Percentiles rank a stretch among this genome's conserved stretches.
These are phyloP conservation scores for Candida orba DNA, from an alignment of 805 yeast species.

Conservation along the genomic window DNA sequence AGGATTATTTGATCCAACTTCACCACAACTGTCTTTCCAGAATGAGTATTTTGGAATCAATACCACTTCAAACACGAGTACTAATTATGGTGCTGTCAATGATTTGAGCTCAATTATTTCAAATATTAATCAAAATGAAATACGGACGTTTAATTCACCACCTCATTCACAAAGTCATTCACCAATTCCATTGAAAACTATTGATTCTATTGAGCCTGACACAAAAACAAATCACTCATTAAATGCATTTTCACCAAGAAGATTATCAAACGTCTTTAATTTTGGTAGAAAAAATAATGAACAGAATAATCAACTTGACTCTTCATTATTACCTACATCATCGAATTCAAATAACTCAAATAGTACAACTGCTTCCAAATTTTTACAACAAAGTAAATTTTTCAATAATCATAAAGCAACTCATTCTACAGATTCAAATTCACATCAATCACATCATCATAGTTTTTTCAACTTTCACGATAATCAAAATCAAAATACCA, in stretches of 20 bases:
- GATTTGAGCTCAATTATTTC: slow-evolving; percentile 20
- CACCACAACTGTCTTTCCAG: slow-evolving; percentile 8
- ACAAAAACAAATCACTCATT: slow-evolving; percentile 4
- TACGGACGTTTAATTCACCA: slow-evolving; percentile 5
- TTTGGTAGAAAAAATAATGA: slow-evolving; percentile 19
- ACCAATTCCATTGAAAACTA: slow-evolving; percentile 1
- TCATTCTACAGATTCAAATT: slow-evolving; percentile 3
- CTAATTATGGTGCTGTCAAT: slow-evolving; percentile 4
- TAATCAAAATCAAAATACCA: neutral
- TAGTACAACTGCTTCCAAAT: slow-evolving; percentile 2
- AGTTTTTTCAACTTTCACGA: slow-evolving; percentile 1
- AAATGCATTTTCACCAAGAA: slow-evolving; percentile 25
- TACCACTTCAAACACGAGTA: slow-evolving; percentile 14
- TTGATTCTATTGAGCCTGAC: neutral
- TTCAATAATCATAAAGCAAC: slow-evolving; percentile 12
- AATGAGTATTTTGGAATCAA: slow-evolving; percentile 18
- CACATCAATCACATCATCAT: neutral
- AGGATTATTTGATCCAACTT: slow-evolving; percentile 7
- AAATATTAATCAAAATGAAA: slow-evolving; percentile 14
- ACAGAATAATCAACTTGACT: neutral
- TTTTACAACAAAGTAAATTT: slow-evolving; percentile 19
- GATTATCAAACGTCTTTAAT: slow-evolving; percentile 24
- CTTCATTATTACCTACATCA: neutral
- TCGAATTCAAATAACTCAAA: neutral
- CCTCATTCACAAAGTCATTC: slow-evolving; percentile 12